These are phyloP conservation scores for Neofusicoccum sp. DNA, from an alignment of 2,329 filamentous ascomycete genomes.

Conservation along the genomic window DNA sequence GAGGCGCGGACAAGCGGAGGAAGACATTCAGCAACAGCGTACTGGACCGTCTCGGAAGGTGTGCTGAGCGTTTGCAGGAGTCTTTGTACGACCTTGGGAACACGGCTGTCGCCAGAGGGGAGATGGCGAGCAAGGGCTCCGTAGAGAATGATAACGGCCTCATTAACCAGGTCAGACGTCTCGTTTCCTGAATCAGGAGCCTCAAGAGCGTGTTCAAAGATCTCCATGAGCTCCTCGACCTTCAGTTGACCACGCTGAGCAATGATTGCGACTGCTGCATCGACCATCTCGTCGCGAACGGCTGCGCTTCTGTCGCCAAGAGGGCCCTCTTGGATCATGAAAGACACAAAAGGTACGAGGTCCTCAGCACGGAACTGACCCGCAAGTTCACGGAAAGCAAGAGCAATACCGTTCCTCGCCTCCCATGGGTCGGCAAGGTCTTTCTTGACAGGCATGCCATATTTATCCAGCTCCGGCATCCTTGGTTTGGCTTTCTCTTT, in stretches of 20 bases:
- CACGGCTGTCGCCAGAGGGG: constrained; percentile 76
- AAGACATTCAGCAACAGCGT: constrained; percentile 89
- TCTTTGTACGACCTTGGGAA: constrained; percentile 83
- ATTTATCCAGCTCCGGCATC: constrained; percentile 82
- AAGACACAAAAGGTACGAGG: constrained; percentile 76
- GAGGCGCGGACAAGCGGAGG: constrained; percentile 86
- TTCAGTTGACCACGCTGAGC: constrained; percentile 75
- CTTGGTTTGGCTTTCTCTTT: constrained; percentile 76
- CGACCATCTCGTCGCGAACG: constrained; percentile 87
- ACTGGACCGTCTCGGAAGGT: constrained; percentile 94
- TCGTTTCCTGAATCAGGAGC: constrained; percentile 78
- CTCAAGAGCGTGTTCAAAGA: constrained; percentile 86
- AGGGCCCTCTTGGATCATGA: constrained; percentile 81
- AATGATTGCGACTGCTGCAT: constrained; percentile 80
- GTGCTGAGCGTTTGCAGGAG: constrained; percentile 85
- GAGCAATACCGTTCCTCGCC: constrained; percentile 80
- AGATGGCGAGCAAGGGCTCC: constrained; percentile 89
- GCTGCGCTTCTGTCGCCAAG: constrained; percentile 76
- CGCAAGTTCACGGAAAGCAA: constrained; percentile 81
- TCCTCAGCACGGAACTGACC: constrained; percentile 65
- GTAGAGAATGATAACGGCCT: constrained; percentile 96
- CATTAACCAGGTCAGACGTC: constrained; percentile 84
- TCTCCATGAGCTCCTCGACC: constrained; percentile 86
- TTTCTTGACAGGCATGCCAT: constrained; percentile 89
- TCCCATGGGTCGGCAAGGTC: constrained; percentile 91